phyloP scores from a whole-genome alignment of 768 basidiomycete species.

The Rhizopogon salebrosus region DNA sequence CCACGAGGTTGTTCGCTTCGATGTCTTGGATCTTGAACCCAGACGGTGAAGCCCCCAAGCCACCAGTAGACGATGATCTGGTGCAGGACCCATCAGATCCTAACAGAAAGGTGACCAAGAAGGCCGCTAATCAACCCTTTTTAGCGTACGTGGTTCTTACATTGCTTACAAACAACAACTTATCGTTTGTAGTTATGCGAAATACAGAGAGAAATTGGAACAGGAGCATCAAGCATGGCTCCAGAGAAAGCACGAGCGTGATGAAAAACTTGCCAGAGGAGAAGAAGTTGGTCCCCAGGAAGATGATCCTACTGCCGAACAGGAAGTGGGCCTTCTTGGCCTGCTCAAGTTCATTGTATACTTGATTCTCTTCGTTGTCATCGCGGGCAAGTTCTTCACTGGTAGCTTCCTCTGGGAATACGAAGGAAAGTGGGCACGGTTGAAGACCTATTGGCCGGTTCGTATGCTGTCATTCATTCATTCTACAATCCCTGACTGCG shows the following conservation, averaged over 20 bases:
- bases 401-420: conserved; percentile 87
- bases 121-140: conserved; percentile 82
- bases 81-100: conserved; percentile 61
- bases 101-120: conserved; percentile 69
- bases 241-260: conserved; percentile 64
- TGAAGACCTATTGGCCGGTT: conserved; percentile 65
- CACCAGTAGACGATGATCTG: conserved; percentile 39
- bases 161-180: background rate
- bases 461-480: conserved; percentile 13
- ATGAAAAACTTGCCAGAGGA: conserved; percentile 68
- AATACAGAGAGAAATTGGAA: conserved; percentile 60
- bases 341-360: conserved; percentile 68
- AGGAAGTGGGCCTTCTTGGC: conserved; percentile 59
- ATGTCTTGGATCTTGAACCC: conserved; percentile 70
- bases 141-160: conserved; percentile 55
- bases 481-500: background rate
- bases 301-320: conserved; percentile 64
- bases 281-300: conserved; percentile 71
- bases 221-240: conserved; percentile 59
- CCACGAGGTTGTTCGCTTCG: background rate
- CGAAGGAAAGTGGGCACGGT: conserved; percentile 54
- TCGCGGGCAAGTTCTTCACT: conserved; percentile 80
- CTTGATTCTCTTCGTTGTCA: conserved; percentile 43
- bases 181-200: conserved; percentile 46
- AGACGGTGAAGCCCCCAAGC: conserved; percentile 31